Conservation (phyloP, 805 yeast genomes). For the Kodamaea fukazawae region DNA sequence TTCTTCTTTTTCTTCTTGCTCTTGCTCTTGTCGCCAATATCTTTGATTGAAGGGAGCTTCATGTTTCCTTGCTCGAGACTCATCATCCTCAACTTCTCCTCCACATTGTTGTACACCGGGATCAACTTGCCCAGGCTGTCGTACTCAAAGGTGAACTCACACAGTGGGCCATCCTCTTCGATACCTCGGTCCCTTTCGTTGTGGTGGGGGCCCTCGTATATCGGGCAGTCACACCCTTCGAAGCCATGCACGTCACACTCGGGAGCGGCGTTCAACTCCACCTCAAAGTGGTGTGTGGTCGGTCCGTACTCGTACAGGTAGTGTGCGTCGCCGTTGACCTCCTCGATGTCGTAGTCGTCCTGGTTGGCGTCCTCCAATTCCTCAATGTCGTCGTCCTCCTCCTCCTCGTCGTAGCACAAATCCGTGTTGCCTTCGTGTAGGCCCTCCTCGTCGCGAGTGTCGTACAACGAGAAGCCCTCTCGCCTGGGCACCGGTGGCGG, state of each 20-base stretch:
- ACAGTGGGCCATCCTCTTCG: slow-evolving; percentile 37
- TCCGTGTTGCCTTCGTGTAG: slow-evolving; percentile 33
- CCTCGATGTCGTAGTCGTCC: slow-evolving; percentile 41
- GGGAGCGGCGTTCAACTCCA: slow-evolving; percentile 37
- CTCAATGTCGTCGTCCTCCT: slow-evolving; percentile 27
- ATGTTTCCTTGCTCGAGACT: slow-evolving; percentile 18
- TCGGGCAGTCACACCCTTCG: slow-evolving; percentile 26
- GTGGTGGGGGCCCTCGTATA: slow-evolving; percentile 11
- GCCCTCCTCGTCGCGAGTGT: slow-evolving; percentile 40
- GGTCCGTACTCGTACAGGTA: slow-evolving; percentile 30
- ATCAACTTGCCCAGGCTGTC: slow-evolving; percentile 39
- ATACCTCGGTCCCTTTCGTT: neutral
- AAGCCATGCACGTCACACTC: slow-evolving; percentile 29
- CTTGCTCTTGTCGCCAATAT: slow-evolving; percentile 11
- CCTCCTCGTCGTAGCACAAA: slow-evolving; percentile 10
- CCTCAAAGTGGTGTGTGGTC: slow-evolving; percentile 38
- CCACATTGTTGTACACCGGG: slow-evolving; percentile 40
- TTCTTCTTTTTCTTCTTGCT: slow-evolving; percentile 23
- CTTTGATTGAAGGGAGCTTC: slow-evolving; percentile 16
- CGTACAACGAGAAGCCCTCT: slow-evolving; percentile 33
- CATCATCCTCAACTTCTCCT: slow-evolving; percentile 36
- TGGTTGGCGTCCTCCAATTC: slow-evolving; percentile 18
- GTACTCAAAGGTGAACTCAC: slow-evolving; percentile 46
- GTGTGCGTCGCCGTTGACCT: slow-evolving; percentile 25
- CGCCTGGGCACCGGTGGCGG: slow-evolving; percentile 4